phyloP scores from a whole-genome alignment of 2,329 filamentous ascomycete genomes.

The Sphaerostilbella broomeana region DNA sequence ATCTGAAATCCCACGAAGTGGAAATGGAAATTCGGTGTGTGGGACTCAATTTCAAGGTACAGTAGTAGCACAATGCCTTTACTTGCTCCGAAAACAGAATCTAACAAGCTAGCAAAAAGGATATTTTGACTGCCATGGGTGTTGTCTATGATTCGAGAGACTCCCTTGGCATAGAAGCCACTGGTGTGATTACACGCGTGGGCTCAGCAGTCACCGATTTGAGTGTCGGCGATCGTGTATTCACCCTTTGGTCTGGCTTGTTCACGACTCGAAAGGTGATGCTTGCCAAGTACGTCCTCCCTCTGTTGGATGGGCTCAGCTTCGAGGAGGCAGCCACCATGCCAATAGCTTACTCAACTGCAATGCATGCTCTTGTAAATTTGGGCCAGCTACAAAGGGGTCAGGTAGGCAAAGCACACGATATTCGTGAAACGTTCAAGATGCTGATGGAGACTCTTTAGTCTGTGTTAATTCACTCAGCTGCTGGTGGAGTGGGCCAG shows the following conservation, averaged over 20 bases:
- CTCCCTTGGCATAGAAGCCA: constrained; percentile 25
- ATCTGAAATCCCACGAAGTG: constrained; percentile 20
- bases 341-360: constrained; percentile 26
- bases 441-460: too few species aligned
- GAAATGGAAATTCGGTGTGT: constrained; percentile 25
- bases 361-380: constrained; percentile 18
- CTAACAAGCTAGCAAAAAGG: too few species aligned
- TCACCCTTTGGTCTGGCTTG: constrained; percentile 2
- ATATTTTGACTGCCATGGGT: constrained; percentile 13
- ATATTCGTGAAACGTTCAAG: too few species aligned
- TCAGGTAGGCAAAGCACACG: too few species aligned
- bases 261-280: constrained; percentile 4
- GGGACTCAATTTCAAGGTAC: constrained; percentile 17
- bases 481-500: constrained; percentile 28
- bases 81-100: too few species aligned
- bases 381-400: constrained; percentile 17
- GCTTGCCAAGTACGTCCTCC: constrained; percentile 7
- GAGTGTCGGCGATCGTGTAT: constrained; percentile 30
- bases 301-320: constrained; percentile 23
- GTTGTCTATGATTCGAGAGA: constrained; percentile 7
- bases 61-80: too few species aligned
- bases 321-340: constrained; percentile 26
- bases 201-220: constrained; percentile 16
- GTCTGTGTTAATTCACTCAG: constrained; percentile 30
- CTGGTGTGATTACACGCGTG: constrained; percentile 18